Conservation (phyloP, 2,329 filamentous ascomycete species). For the Fusarium nisikadoi region DNA sequence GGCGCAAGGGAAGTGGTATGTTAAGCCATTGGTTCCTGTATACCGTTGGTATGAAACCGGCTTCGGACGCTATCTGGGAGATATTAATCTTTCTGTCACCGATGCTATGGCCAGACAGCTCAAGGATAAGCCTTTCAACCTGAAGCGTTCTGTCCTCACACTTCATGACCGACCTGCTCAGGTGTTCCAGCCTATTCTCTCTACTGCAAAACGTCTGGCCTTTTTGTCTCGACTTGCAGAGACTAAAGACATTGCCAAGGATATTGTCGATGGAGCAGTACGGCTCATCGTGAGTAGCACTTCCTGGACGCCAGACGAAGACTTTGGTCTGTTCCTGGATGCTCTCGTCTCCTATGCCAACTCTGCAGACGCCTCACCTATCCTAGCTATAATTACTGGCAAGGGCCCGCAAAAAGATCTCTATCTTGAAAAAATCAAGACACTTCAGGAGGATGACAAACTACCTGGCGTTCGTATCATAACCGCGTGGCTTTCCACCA, state of each 20-base stretch:
- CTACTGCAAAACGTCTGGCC: slow-evolving; percentile 56
- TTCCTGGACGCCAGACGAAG: slow-evolving; percentile 97
- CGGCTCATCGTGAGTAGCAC: slow-evolving; percentile 90
- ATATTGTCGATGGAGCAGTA: slow-evolving; percentile 67
- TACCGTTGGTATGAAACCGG: slow-evolving; percentile 81
- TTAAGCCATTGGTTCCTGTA: slow-evolving; percentile 79
- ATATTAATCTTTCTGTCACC: slow-evolving; percentile 87
- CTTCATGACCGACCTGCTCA: slow-evolving; percentile 88
- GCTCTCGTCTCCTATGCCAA: slow-evolving; percentile 80
- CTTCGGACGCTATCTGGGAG: slow-evolving; percentile 73
- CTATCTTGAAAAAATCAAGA: slow-evolving; percentile 75
- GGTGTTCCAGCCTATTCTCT: slow-evolving; percentile 78
- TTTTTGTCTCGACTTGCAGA: slow-evolving; percentile 75
- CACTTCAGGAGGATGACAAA: slow-evolving; percentile 69
- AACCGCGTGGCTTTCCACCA: slow-evolving; percentile 86
- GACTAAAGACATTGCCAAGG: slow-evolving; percentile 67
- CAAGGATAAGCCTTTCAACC: slow-evolving; percentile 68
- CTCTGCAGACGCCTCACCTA: slow-evolving; percentile 61
- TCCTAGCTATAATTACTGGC: slow-evolving; percentile 94
- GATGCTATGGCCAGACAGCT: slow-evolving; percentile 86
- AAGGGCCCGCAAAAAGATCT: slow-evolving; percentile 85
- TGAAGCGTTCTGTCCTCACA: slow-evolving; percentile 73
- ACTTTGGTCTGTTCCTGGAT: slow-evolving; percentile 88
- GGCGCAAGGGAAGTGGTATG: slow-evolving; percentile 64
- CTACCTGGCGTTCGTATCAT: slow-evolving; percentile 77